Evolutionary conservation across 2,329 filamentous ascomycete genomes (phyloP).

Genomic region (Delphinella strobiligena): DNA sequence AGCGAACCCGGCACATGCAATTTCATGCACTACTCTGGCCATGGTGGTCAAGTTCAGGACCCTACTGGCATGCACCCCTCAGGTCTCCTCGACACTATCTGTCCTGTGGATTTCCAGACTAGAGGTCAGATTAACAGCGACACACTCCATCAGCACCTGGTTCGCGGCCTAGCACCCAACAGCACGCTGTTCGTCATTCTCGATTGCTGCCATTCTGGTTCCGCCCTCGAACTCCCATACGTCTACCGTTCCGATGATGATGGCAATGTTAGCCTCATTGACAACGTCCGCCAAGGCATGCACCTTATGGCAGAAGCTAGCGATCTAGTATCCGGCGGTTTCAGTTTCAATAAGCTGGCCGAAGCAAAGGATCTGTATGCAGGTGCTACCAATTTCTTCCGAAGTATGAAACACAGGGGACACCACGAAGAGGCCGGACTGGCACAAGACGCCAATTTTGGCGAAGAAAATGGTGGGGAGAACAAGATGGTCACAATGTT

Average conservation of each 20-base stretch:
- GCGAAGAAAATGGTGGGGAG: constrained; percentile 29
- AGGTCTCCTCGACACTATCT: constrained; percentile 8
- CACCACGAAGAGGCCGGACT: constrained; percentile 34
- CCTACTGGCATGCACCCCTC: constrained; percentile 20
- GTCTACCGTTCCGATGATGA: constrained; percentile 46
- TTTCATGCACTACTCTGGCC: constrained; percentile 49
- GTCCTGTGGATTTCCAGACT: constrained; percentile 10
- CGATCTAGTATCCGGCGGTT: constrained; percentile 38
- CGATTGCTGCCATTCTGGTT: constrained; percentile 51
- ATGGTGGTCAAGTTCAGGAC: constrained; percentile 43
- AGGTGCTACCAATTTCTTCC: constrained; percentile 43
- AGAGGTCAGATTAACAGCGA: constrained; percentile 43
- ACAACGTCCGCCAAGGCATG: constrained; percentile 42
- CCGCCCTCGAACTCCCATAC: constrained; percentile 46
- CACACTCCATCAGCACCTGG: constrained; percentile 39
- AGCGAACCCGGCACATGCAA: constrained; percentile 38
- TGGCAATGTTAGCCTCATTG: constrained; percentile 43
- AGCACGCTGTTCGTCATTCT: constrained; percentile 45
- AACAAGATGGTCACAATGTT: constrained; percentile 40
- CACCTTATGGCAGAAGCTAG: constrained; percentile 38
- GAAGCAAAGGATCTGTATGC: constrained; percentile 42
- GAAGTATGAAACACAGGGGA: constrained; percentile 35
- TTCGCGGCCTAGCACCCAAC: constrained; percentile 37
- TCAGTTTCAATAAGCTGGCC: constrained; percentile 31
- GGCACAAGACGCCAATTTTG: constrained; percentile 27